Base-by-base conservation (phyloP, 1,284 basidiomycete genomes). In the Anthracocystis setariae region DNA sequence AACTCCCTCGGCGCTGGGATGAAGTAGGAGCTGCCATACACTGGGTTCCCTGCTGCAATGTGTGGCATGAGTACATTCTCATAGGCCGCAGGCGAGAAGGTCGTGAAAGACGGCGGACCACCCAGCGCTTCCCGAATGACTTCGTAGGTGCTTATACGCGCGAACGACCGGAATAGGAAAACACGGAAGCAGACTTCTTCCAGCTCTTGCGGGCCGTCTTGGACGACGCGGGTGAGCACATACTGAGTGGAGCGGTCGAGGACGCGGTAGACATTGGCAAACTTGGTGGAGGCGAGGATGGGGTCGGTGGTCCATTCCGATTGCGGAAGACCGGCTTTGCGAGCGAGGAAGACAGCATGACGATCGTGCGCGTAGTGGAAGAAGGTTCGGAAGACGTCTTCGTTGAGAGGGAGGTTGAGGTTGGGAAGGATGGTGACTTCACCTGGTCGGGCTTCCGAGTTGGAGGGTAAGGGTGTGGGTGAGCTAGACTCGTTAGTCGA, bases 1-100 rank as follows among this genome's bases (percentile, higher is more conserved):
- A 40, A 87, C 84, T 72, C 69, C 46, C 84, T 82, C 12, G 88
- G 88, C 5, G 87, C 86, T 1, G 88, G 88, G 72, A 89, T 89
- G 76, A 88, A 87, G 82, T 88, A 90, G 12, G 89, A 85, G n/a
- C 85, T 86, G 0, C 89, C 89, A 71, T 89, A 90, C 20, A 90
- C 83, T 3, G 85, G 46, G 43, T 80, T 74, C 12, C 85, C 66
- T 23, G 82, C 59, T 4, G 38, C 62, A 52, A 84, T 84, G 18
- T 86, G 84, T 13, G 74, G 59, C 12, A 80, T 78, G 20, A 90
- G 85, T 25, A 89, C 86, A 5, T 70, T 74, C 44, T 83, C 78
- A 65, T 90, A 90, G 18, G 83, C 74, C 10, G 81, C 73, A 10
- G 86, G 85, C 40, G 85, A 77, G 72, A 87, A 90, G 12, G 78